Base-by-base conservation (phyloP, 176 grass and related monocot species). In the Raddia guianensis region DNA sequence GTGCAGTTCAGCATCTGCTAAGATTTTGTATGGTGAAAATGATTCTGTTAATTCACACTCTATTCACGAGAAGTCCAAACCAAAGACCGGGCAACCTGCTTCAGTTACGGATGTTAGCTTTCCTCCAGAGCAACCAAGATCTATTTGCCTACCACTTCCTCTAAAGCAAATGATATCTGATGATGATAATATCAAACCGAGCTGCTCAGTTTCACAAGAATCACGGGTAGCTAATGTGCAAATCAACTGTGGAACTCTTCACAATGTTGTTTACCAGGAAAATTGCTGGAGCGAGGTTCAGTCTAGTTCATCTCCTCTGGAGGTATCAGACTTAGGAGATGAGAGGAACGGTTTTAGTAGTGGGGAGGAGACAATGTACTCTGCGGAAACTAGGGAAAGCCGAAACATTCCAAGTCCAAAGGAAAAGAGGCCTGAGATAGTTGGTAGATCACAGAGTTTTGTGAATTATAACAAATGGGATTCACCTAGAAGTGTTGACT, bases 331-430 rank as follows among this genome's bases (percentile, higher is more conserved):
- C 14, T 69, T 93, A 64, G 86, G 69, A 60, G 78, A 90, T 53
- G 81, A 82, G 19, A 90, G 54, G 75, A 75, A 82, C n/a, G 88
- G 84, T 50, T 99, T 95, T 75, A 89, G 81, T 63, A 89, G 88
- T n/a, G 96, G 89, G n/a, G 92, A 99, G 77, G 90, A 93, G 67
- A 95, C 96, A 47, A 98, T 99, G 92, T 93, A 99, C 79, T 99
- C 96, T 0, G 92, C 92, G 45, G 96, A 99, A 87, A 99, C 96
- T 73, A 95, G 90, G 90, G 96, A 99, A 84, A 99, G 96, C 90
- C 66, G 96, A 85, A 99, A 99, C 68, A 90, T 93, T 49, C 96
- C 90, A 49, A 95, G 78, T 79, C 88, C 90, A 27, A 91, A 91
- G 75, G 93, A 89, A 66, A 86, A 91, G 80, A 84, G 65, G 33